Conservation (phyloP, 768 basidiomycete species). For the Auriscalpium orientale region DNA sequence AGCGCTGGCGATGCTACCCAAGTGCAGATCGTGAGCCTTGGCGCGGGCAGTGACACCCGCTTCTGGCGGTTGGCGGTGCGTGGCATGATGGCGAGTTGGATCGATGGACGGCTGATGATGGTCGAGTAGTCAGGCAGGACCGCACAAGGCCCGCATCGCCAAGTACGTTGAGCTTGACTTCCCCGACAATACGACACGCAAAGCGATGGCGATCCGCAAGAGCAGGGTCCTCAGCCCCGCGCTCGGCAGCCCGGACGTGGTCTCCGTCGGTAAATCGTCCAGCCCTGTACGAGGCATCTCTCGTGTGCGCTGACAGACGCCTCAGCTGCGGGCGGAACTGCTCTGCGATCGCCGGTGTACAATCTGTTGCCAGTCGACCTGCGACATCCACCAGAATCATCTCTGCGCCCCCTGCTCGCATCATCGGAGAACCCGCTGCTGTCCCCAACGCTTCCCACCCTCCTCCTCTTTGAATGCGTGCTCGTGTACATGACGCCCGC, state of each 20-base stretch:
- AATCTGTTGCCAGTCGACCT: conserved; percentile 76
- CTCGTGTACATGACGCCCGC: conserved; percentile 76
- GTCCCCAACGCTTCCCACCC: conserved; percentile 62
- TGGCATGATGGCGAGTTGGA: conserved; percentile 11
- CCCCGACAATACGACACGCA: conserved; percentile 73
- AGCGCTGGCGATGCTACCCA: conserved; percentile 29
- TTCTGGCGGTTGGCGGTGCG: conserved; percentile 88
- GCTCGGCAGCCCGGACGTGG: conserved; percentile 39
- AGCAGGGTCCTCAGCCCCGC: conserved; percentile 45
- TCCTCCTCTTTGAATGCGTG: conserved; percentile 90
- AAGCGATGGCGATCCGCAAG: conserved; percentile 74
- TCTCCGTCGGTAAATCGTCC: conserved; percentile 35
- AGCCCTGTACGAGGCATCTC: too few species aligned
- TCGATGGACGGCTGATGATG: neutral
- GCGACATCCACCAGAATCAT: conserved; percentile 44
- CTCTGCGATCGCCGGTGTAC: conserved; percentile 49
- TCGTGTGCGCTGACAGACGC: too few species aligned
- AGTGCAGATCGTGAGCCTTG: conserved; percentile 89
- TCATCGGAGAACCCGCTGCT: conserved; percentile 32
- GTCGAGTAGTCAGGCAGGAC: conserved; percentile 41
- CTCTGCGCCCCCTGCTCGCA: conserved; percentile 34
- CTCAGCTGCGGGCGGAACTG: conserved; percentile 41
- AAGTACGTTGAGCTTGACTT: conserved; percentile 90
- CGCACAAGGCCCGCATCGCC: conserved; percentile 38
- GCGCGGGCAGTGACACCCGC: conserved; percentile 92